A percentile compares a stretch with the other conserved stretches of the same genome.
Conservation (phyloP, 2,329 filamentous ascomycete genomes). For the Ophiobolus disseminans region DNA sequence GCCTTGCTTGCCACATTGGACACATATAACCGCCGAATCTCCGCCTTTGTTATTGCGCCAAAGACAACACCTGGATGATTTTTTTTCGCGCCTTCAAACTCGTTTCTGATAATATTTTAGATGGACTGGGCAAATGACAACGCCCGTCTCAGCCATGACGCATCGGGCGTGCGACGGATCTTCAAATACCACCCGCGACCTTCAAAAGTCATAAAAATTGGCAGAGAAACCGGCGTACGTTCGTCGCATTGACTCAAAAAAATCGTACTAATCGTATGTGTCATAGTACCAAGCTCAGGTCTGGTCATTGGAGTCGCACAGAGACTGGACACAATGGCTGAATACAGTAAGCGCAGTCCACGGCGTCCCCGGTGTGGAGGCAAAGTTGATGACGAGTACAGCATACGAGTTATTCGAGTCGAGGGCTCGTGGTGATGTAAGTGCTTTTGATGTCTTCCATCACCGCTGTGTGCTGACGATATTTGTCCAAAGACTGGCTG, state of each 20-base stretch:
- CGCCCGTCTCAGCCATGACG: slow-evolving; percentile 7
- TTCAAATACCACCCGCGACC: slow-evolving; percentile 17
- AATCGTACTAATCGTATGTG: slow-evolving; percentile 2
- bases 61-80: no score
- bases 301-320: slow-evolving; percentile 6
- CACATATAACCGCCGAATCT: no score
- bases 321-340: slow-evolving; percentile 16
- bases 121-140: slow-evolving; percentile 23
- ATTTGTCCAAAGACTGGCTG: slow-evolving; percentile 7
- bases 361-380: background rate
- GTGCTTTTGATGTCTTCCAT: no score
- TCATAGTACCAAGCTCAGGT: slow-evolving; percentile 14
- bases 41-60: no score
- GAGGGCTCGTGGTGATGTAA: slow-evolving; percentile 19
- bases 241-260: background rate
- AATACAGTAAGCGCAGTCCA: slow-evolving; percentile 3
- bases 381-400: background rate
- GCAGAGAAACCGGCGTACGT: slow-evolving; percentile 10
- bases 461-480: background rate
- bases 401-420: background rate
- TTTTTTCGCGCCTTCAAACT: no score
- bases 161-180: slow-evolving; percentile 5
- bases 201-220: slow-evolving; percentile 11
- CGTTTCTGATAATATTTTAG: background rate
- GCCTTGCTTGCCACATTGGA: no score